Evolutionary conservation across 2,329 filamentous ascomycete genomes (phyloP).

Genomic region (Ophiognomonia clavigignenti-juglandacearum): DNA sequence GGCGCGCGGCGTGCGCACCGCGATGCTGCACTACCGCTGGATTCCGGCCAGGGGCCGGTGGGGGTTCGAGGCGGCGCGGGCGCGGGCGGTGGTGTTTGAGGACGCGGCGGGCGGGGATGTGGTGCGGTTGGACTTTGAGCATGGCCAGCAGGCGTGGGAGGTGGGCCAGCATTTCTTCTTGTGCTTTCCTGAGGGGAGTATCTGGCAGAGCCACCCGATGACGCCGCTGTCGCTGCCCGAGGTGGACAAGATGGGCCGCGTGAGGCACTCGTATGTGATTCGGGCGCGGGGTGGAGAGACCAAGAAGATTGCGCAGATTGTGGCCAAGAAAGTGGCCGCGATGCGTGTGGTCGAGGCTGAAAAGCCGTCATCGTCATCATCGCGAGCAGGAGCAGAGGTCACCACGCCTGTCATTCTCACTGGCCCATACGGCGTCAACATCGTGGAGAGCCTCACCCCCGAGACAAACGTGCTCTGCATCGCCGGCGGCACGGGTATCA

Average conservation of each 20-base stretch:
- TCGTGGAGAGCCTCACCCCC: conserved; percentile 34
- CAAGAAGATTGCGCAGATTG: conserved; percentile 44
- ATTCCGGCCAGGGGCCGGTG: conserved; percentile 34
- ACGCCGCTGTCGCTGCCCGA: conserved; percentile 55
- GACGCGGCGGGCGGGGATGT: conserved; percentile 56
- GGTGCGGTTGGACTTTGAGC: conserved; percentile 61
- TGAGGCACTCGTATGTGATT: conserved; percentile 52
- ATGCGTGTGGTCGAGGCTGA: conserved; percentile 9
- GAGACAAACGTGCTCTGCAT: conserved; percentile 46
- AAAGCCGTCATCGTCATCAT: too few species aligned
- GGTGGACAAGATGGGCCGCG: conserved; percentile 29
- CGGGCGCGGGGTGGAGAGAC: conserved; percentile 58
- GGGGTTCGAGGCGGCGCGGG: conserved; percentile 51
- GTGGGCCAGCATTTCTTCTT: conserved; percentile 70
- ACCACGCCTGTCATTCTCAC: conserved; percentile 55
- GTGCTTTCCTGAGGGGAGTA: conserved; percentile 59
- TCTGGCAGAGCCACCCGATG: conserved; percentile 72
- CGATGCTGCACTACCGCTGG: conserved; percentile 56
- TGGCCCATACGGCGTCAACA: conserved; percentile 57
- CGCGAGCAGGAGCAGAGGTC: not conserved
- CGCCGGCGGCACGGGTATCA: conserved; percentile 55
- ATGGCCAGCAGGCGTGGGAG: conserved; percentile 56
- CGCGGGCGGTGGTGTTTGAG: conserved; percentile 46
- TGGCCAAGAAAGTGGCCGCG: conserved; percentile 30
- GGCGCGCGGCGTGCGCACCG: conserved; percentile 52